Conservation (phyloP, 2,329 filamentous ascomycete species). For the Colletotrichum sp. region DNA sequence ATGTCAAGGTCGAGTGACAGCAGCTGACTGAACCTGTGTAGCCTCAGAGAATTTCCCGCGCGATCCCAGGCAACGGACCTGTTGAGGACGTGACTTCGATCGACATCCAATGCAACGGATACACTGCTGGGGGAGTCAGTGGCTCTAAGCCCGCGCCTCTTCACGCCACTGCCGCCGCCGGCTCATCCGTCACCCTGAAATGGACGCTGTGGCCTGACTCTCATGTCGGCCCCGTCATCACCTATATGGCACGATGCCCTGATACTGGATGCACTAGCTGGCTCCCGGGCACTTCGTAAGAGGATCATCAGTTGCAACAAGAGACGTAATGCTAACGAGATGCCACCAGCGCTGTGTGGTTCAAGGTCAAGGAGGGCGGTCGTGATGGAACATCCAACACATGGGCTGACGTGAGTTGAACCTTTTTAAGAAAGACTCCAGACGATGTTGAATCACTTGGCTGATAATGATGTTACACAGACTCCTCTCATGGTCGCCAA, state of each 20-base stretch:
- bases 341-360: conserved; percentile 51
- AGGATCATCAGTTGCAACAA: conserved; percentile 26
- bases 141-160: conserved; percentile 58
- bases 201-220: conserved; percentile 60
- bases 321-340: conserved; percentile 17
- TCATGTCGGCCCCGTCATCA: conserved; percentile 60
- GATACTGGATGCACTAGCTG: conserved; percentile 54
- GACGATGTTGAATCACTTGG: background rate
- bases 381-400: conserved; percentile 53
- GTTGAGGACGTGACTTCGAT: conserved; percentile 56
- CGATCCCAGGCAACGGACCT: conserved; percentile 63
- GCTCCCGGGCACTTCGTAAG: conserved; percentile 41
- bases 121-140: conserved; percentile 48
- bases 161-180: conserved; percentile 57
- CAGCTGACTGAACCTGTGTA: background rate
- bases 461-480: conserved; percentile 21
- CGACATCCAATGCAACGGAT: conserved; percentile 63
- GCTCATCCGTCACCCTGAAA: conserved; percentile 54
- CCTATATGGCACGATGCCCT: conserved; percentile 65
- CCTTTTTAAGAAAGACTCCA: background rate
- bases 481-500: conserved; percentile 49
- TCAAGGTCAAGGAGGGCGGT: conserved; percentile 57
- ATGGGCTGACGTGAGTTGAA: conserved; percentile 46
- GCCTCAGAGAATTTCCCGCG: conserved; percentile 50
- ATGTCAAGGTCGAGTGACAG: background rate